Base-by-base conservation (phyloP, 2,329 filamentous ascomycete species). In the Ampelomyces quisqualis region DNA sequence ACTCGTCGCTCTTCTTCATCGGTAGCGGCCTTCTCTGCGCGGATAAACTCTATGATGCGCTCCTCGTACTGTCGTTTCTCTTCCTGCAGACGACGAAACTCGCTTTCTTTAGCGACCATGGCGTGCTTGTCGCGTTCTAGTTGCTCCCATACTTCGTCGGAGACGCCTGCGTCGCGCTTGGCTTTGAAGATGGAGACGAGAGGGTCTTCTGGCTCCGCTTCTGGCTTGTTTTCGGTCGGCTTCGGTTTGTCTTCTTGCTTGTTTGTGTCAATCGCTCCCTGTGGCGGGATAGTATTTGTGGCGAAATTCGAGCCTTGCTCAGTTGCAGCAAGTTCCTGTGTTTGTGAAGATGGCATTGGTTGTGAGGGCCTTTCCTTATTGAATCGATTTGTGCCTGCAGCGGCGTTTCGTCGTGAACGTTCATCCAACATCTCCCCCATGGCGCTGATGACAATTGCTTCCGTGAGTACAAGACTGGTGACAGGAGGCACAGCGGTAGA, bases 141-240 rank as follows among this genome's bases (percentile, higher is more conserved):
- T 50, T 84, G 78, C 2, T 74, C 65, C 84, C 83, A 87, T 1
- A 79, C 67, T 5, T 65, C 77, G 33, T 86, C 80, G 4, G 72
- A 76, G 0, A 86, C 81, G 0, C 77, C 78, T 0, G 70, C 60
- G 43, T 87, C 84, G 9, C 82, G 73, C 13, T 39, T 45, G 7
- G 34, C 45, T 23, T 48, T 45, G 22, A 53, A 33, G 10, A 51
- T 47, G 1, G 47, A 45, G 28, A 55, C 32, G 38, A 57, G 15
- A 6, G 34, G 46, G 22, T 47, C 49, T 31, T 40, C 38, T 2
- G 30, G 9, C 15, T 47, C 34, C 11, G 35, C 30, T 7, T 17
- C 30, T 13, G 37, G 17, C 3, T 32, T 19, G n/a, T 13, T 6
- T 13, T 33, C 7, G 6, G 21, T 9, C 13, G 42, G 22, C 0